Evolutionary conservation across 495 filamentous ascomycete species (phyloP), one percentile per base, ranked within the genome.

Genomic region (Tuber indicum): DNA sequence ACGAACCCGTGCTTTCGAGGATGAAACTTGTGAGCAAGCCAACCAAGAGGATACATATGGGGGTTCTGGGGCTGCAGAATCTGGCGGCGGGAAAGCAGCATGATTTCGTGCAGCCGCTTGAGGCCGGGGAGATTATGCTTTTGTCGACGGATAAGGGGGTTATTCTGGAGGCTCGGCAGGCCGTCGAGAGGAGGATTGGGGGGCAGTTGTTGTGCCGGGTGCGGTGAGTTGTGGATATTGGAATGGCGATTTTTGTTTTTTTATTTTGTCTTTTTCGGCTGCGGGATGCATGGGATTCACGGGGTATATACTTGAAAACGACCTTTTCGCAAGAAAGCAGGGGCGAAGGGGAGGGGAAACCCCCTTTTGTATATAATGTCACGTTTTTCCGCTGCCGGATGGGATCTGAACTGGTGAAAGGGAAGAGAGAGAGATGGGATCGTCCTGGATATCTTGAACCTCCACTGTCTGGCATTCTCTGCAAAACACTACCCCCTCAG

Each of bases 81-180:
- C 85, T 99, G 9, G 86, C 91, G 41, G 86, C 90, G 76, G 96
- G 96, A 32, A 86, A 90, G 75, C 85, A 88, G 47, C 86, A 87
- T 9, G 87, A 88, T 3, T 88, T 88, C 79, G 88, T 97, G 69
- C 88, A 88, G 83, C 93, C 93, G 7, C 78, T 98, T 81, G 88
- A 87, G 45, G 87, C 95, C 0, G 96, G 96, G 73, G 96, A 99
- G 89, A 89, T 88, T 82, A 81, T 98, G 81, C 94, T 94, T 84
- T 79, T 98, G 74, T 88, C 85, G 44, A 98, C 94, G 62, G 91
- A 93, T 85, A 84, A 85, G 73, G 96, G 96, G 16, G 88, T 97
- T 26, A 80, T 98, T 85, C n/a, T 66, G 58, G 96, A 99, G 87
- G 86, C 89, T 43, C 89, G 96, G 82, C 93, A 98, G 85, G 96